Conservation (phyloP, 148 eudicot species). For the Diospyros lotus region DNA sequence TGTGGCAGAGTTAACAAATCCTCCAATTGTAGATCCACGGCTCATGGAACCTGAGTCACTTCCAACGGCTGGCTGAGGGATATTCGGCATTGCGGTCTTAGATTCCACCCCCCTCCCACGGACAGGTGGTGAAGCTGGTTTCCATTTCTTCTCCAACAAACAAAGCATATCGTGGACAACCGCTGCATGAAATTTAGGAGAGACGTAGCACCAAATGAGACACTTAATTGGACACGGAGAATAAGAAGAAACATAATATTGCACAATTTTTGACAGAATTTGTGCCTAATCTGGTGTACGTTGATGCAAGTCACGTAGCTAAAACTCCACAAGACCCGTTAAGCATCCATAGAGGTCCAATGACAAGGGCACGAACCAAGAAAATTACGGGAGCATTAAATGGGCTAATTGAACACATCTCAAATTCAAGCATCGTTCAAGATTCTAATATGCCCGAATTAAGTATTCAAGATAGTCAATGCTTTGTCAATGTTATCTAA, state of each 20-base stretch:
- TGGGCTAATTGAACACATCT: no score
- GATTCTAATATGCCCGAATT: no score
- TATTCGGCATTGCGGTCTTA: slow-evolving; percentile 18
- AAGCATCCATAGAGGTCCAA: no score
- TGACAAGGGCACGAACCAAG: no score
- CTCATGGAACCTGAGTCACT: slow-evolving; percentile 20
- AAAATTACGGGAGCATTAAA: no score
- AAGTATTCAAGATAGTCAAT: no score
- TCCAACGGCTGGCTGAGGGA: slow-evolving; percentile 20
- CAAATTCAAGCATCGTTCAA: no score
- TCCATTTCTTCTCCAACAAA: slow-evolving; percentile 31
- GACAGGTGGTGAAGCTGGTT: slow-evolving; percentile 23
- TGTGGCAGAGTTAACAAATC: neutral
- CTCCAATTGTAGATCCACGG: slow-evolving; percentile 3
- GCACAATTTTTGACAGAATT: neutral
- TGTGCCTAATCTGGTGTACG: neutral
- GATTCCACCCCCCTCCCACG: slow-evolving; percentile 17
- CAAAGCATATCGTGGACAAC: slow-evolving; percentile 54
- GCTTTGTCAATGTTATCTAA: no score
- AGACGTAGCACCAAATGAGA: neutral
- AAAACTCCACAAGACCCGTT: no score
- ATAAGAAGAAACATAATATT: neutral
- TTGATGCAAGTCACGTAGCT: no score
- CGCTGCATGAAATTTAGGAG: slow-evolving; percentile 29
- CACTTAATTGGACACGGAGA: neutral